Base-by-base conservation (phyloP, 805 yeast species). In the Spencermartinsiella europaea region DNA sequence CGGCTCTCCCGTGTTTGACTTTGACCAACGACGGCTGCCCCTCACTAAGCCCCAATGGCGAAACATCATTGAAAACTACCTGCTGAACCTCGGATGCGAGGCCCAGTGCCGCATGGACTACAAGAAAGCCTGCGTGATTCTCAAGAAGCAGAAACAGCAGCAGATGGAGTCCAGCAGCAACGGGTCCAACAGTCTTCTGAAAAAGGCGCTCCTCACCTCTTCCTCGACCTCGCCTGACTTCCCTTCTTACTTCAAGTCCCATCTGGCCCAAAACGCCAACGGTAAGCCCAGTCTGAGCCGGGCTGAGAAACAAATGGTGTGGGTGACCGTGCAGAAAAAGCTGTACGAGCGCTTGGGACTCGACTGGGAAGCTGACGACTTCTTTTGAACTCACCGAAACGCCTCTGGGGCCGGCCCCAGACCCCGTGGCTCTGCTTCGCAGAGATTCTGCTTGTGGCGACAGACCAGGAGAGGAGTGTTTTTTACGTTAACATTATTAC, bases 1-100 rank as follows among this genome's bases (percentile, higher is more conserved):
- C 5, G 8, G 15, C 16, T 21, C 42, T 48, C 46, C 42, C 48
- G 55, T 47, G 53, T 52, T 41, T 50, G 37, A 28, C 21, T 34
- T 38, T 31, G 34, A 43, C 31, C 33, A 31, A 19, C 15, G 10
- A 5, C 25, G 35, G 7, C 33, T 22, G 38, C 46, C 57, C 39
- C 58, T 76, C n/a, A 66, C 75, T 4, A 71, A 74, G 51, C 76
- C 78, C 21, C 85, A 83, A 60, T 83, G 89, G 87, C 69, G 90
- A 54, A 80, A 82, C 57, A 74, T 84, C 21, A 80, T 84, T 48
- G 91, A 84, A 53, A 83, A 82, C 63, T 84, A 76, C 45, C 49
- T 57, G 35, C 45, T 57, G 25, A 57, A 57, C 39, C 57, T 57
- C 21, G 61, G 53, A 10, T 57, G 61, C 37, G 61, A 57, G 38